Conservation (phyloP, 1,139 yeast species). For the Lodderomyces parapsilosis region DNA sequence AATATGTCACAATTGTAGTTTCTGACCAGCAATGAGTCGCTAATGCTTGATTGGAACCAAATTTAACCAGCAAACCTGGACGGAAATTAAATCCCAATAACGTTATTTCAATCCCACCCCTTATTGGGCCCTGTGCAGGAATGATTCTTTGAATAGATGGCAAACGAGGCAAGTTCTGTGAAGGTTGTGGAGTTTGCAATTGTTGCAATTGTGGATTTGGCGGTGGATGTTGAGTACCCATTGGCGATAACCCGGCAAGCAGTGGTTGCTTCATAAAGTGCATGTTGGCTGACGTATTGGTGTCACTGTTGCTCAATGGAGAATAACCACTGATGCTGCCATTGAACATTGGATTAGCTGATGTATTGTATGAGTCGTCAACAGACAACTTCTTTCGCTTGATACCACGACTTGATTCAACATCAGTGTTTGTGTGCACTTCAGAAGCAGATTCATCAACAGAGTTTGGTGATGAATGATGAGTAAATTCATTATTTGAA, state of each 20-base stretch:
- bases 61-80: constrained; percentile 77
- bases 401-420: constrained; percentile 28
- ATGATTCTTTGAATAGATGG: constrained; percentile 81
- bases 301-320: constrained; percentile 47
- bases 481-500: constrained; percentile 14
- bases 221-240: constrained; percentile 9
- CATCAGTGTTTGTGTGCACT: constrained; percentile 45
- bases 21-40: constrained; percentile 97
- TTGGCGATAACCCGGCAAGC: constrained; percentile 17
- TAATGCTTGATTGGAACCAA: constrained; percentile 79
- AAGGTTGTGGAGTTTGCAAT: constrained; percentile 8
- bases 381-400: constrained; percentile 46
- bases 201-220: constrained; percentile 9
- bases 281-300: constrained; percentile 34
- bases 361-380: constrained; percentile 41
- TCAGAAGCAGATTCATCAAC: constrained; percentile 67
- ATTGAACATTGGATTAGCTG: constrained; percentile 45
- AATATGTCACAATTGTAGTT: constrained; percentile 85
- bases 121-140: constrained; percentile 91
- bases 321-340: constrained; percentile 43
- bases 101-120: constrained; percentile 96
- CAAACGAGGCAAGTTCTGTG: constrained; percentile 16
- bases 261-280: constrained; percentile 10
- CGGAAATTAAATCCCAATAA: constrained; percentile 82
- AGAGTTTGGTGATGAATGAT: constrained; percentile 60